These are phyloP conservation scores for Mortierella alpina DNA, from an alignment of 192 early-diverging fungal species.

Conservation along the genomic window DNA sequence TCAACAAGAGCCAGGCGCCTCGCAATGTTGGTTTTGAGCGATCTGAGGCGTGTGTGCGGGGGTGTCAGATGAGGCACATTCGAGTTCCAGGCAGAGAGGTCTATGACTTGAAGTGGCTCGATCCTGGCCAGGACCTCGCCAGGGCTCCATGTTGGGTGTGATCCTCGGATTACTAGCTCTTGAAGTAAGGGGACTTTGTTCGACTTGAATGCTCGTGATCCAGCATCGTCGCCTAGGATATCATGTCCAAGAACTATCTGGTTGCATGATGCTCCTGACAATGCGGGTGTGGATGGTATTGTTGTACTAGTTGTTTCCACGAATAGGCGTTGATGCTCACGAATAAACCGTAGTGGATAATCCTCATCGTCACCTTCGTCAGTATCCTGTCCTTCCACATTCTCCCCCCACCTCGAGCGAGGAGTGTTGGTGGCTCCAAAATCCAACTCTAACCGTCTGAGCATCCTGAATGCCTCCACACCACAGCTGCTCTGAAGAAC, in stretches of 20 bases:
- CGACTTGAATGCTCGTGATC: background rate
- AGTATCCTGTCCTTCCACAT: background rate
- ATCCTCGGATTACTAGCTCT: constrained; percentile 25
- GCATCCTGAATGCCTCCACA: constrained; percentile 6
- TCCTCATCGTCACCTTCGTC: background rate
- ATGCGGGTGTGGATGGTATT: background rate
- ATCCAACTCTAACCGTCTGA: constrained; percentile 30
- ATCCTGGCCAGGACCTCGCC: constrained; percentile 7
- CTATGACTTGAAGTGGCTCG: constrained; percentile 21
- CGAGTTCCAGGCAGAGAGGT: constrained; percentile 35
- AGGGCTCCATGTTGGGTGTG: constrained; percentile 15
- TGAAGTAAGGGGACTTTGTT: constrained; percentile 12
- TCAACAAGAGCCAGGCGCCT: constrained; percentile 11
- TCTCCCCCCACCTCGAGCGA: too few species aligned
- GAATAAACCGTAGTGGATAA: constrained; percentile 26
- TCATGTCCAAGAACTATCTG: too few species aligned
- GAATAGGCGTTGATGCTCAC: constrained; percentile 23
- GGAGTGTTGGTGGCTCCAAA: constrained; percentile 2
- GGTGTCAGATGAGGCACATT: constrained; percentile 18
- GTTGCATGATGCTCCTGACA: too few species aligned
- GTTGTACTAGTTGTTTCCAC: background rate
- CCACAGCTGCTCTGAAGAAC: background rate
- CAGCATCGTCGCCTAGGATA: too few species aligned
- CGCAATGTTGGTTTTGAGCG: constrained; percentile 13
- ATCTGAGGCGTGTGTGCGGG: constrained; percentile 13